Base-by-base conservation (phyloP, 805 yeast species). In the Lipomyces spencermartinsiae region DNA sequence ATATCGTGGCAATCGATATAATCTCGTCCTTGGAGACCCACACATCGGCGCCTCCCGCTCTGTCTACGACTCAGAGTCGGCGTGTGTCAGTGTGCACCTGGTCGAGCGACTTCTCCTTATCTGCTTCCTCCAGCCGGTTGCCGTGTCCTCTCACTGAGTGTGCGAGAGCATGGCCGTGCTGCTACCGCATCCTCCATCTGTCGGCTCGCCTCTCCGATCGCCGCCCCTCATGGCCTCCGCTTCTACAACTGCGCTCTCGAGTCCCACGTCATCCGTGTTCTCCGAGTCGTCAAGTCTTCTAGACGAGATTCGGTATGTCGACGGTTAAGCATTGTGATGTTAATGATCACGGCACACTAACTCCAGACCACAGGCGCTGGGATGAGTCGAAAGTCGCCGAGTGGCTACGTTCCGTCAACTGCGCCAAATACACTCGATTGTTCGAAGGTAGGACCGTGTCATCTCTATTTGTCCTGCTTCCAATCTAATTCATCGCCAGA, bases 381-480 rank as follows among this genome's bases (percentile, higher is more conserved):
- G 73, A 74, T 46, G 68, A 65, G n/a, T 61, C 67, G 25, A 68
- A 74, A 9, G 73, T 78, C 29, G 70, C 69, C 22, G 76, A 75
- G n/a, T 78, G 81, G 80, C 77, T 78, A 39, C 74, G 71, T 22
- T 66, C 75, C 29, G 64, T 77, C 39, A 69, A 72, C 51, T 77
- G 78, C 55, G 76, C 71, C 7, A 74, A 73, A 29, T 78, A 79
- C 66, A 67, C 64, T 19, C 62, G 62, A 3, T 31, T 67, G 12
- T 71, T 71, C 46, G 64, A 61, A 67, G 71, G 73, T 70, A 33
- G 5, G 53, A 58, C 31, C 31, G 16, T 12, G 25, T 29, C 51
- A 7, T 4, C 6, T 43, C 46, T 9, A 33, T 37, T n/a, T 16
- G 14, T 46, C 6, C 14, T 33, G 51, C 34, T 8, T 14, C 29